Evolutionary conservation across 2,329 filamentous ascomycete species (phyloP), one percentile per base, ranked within the genome.

Genomic region (Ophiosphaerella narmari): DNA sequence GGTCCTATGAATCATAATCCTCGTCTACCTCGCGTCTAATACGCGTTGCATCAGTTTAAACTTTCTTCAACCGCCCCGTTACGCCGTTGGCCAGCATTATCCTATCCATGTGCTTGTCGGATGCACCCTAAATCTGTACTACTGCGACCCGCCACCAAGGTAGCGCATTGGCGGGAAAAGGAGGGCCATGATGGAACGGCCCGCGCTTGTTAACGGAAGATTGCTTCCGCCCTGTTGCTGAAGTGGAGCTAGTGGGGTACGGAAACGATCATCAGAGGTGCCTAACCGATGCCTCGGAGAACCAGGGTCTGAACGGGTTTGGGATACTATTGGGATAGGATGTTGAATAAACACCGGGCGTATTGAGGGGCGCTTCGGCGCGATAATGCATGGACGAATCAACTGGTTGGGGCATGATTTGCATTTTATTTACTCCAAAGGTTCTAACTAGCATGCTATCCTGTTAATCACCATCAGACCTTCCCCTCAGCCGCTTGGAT

Each of bases 151-250:
- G 9, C 18, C 8, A 4, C 5, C 9, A 36, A 16, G n/a, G 34
- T 36, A 36, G 34, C 39, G 14, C 2, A 8, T 42, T 11, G 31
- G 31, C 40, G 40, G 31, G 13, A 43, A 43, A 42, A 26, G 31
- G 37, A 43, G 39, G 8, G 8, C n/a, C 23, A 18, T 40, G 37
- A 41, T 41, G 47, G 47, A 33, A 39, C 47, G 47, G 47, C 36
- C 42, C 47, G 47, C 37, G 23, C 34, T 33, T 31, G 8, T 31
- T 13, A 42, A 12, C 37, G 47, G 42, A 45, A 46, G 41, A 24
- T 33, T 49, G 41, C 37, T 44, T 26, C 40, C 46, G 40, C 24
- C 35, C 46, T 31, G 41, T 16, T 31, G 21, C 5, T 7, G 35
- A 13, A 13, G 16, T 13, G 7, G 29, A 23, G 32, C 8, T 29